A percentile compares a stretch with the other conserved stretches of the same genome.
Evolutionary conservation across 75 land plant genomes (phyloP).

Genomic region (Chamaecyparis obtusa): DNA sequence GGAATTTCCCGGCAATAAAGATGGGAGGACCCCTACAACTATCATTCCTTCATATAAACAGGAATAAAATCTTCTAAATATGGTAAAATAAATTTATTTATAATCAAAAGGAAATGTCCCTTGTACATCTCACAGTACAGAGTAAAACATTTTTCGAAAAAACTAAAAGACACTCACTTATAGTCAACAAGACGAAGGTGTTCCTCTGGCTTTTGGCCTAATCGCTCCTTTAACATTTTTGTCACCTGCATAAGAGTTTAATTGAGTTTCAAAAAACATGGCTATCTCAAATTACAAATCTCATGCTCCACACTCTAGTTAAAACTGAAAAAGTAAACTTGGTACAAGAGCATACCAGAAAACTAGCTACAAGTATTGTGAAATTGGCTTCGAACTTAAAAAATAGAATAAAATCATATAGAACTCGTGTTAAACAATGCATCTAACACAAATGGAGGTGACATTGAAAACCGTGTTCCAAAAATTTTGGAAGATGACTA

Average conservation of each 20-base stretch:
- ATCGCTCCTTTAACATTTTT: constrained; percentile 69
- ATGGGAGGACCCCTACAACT: too few relatives aligned
- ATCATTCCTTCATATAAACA: not conserved
- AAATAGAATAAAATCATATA: not conserved
- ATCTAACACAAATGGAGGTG: not conserved
- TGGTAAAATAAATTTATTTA: too few relatives aligned
- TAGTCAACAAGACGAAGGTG: constrained; percentile 66
- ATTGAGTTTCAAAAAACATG: not conserved
- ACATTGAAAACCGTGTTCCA: not conserved
- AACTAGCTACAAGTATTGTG: not conserved
- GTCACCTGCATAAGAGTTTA: constrained; percentile 51
- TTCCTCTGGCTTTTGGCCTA: constrained; percentile 56
- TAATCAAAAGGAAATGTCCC: too few relatives aligned
- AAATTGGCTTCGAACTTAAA: not conserved
- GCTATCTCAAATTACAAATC: not conserved
- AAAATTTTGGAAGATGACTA: not conserved
- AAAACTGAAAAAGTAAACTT: not conserved
- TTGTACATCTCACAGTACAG: not conserved
- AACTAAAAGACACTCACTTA: constrained; percentile 37
- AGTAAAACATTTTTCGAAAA: not conserved
- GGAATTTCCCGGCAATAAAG: too few relatives aligned
- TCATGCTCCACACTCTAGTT: not conserved
- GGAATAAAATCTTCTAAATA: too few relatives aligned
- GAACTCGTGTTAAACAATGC: not conserved
- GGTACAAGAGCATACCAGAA: not conserved